Base-by-base conservation (phyloP, 1,284 basidiomycete species). In the Puccinia coronata region DNA sequence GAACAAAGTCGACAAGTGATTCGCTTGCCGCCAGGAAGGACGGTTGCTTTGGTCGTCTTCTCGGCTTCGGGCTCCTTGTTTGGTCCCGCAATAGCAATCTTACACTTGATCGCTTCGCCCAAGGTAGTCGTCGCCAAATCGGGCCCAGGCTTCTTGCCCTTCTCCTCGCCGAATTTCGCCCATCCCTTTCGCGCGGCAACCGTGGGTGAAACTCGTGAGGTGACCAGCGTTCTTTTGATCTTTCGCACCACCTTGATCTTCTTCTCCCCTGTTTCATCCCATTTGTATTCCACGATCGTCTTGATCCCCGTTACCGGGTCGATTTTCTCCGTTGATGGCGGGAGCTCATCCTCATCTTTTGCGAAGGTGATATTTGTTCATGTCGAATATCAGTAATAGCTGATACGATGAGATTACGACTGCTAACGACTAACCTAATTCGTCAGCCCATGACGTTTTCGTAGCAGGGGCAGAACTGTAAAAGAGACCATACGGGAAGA, bases 71-170 rank as follows among this genome's bases (percentile, higher is more conserved):
- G 89, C 78, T 89, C 90, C 82, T 95, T 94, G 12, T 89, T 88
- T 2, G 25, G 20, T 41, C 86, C 87, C 61, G 95, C 94, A 2
- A 92, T 92, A 70, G 90, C 91, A 76, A 99, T 87, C 87, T 95
- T 96, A 85, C 99, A 89, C 25, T 89, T 86, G 41, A 99, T 91
- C 83, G 92, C 93, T 88, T 99, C 97, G 78, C 93, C 96, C 57
- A 99, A 92, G 1, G 96, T 97, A 2, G 97, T 99, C 4, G 97
- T 99, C 31, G 94, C 93, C 61, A 92, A 89, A 88, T 98, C 94
- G 14, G 96, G 96, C 8, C 97, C 97, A 6, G 93, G 87, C 73
- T 92, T 90, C 85, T 91, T 94, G 59, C 93, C 93, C 87, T 91
- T 92, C 87, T 99, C 97, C 84, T 90, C 89, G 3, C 96, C 96